Evolutionary conservation across 352 stramenopile species (phyloP).

Genomic region (Phytopythium oedochilum): DNA sequence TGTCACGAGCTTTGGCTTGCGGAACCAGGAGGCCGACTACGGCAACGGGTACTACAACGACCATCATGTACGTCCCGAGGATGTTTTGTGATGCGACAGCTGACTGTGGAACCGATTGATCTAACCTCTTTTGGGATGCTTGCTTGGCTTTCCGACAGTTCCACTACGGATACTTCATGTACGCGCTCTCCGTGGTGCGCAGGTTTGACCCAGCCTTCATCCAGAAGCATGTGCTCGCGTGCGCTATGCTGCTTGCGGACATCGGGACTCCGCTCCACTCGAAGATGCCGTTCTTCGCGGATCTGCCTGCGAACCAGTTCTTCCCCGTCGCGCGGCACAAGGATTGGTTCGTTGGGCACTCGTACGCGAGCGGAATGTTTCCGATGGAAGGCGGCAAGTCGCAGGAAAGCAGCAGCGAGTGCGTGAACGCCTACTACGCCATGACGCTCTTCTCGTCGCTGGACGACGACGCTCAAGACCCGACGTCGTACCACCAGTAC

Average conservation of each 20-base stretch:
- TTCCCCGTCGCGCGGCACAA: slow-evolving; percentile 92
- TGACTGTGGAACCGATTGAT: slow-evolving; percentile 1
- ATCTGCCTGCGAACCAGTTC: slow-evolving; percentile 44
- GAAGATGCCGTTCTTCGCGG: slow-evolving; percentile 44
- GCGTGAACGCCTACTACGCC: slow-evolving; percentile 95
- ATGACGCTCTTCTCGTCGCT: slow-evolving; percentile 85
- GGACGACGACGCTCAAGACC: slow-evolving; percentile 29
- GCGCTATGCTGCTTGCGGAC: slow-evolving; percentile 59
- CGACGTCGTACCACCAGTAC: slow-evolving; percentile 79
- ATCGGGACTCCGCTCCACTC: slow-evolving; percentile 50
- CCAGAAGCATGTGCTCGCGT: slow-evolving; percentile 38
- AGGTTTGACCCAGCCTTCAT: slow-evolving; percentile 79
- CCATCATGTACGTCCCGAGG: slow-evolving; percentile 46
- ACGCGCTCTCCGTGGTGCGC: slow-evolving; percentile 69
- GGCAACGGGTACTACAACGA: slow-evolving; percentile 91
- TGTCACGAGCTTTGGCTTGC: slow-evolving; percentile 83
- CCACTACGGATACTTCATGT: slow-evolving; percentile 94
- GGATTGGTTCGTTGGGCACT: slow-evolving; percentile 96
- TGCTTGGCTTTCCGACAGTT: slow-evolving; percentile 60
- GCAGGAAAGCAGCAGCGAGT: slow-evolving; percentile 95
- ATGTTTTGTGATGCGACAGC: slow-evolving; percentile 1
- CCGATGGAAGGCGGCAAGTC: slow-evolving; percentile 92
- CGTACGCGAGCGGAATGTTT: slow-evolving; percentile 95
- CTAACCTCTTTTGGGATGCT: neutral
- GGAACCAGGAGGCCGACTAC: slow-evolving; percentile 52